Evolutionary conservation across 176 grass and related monocot species (phyloP).

Genomic region (Juncus effusus): DNA sequence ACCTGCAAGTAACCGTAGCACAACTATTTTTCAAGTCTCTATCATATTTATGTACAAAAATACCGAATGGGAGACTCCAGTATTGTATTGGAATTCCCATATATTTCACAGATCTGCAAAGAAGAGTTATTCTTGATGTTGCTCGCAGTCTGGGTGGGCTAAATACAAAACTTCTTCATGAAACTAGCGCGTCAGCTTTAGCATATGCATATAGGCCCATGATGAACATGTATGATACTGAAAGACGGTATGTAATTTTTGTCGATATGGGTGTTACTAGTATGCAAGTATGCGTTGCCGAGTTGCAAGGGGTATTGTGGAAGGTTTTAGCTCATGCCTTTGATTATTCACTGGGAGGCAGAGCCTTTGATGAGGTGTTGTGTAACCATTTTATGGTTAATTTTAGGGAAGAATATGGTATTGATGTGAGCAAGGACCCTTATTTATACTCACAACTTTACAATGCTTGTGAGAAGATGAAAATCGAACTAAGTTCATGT

Average conservation of each 20-base stretch:
- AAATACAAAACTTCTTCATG: background rate
- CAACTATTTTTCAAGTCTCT: background rate
- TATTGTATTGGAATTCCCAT: conserved; percentile 12
- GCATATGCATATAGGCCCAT: background rate
- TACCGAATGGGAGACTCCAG: too few species aligned
- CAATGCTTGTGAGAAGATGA: conserved; percentile 59
- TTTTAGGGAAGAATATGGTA: conserved; percentile 60
- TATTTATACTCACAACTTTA: conserved; percentile 42
- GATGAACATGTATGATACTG: background rate
- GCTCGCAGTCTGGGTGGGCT: background rate
- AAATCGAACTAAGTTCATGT: conserved; percentile 59
- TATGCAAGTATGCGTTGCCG: conserved; percentile 40
- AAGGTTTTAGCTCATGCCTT: conserved; percentile 55
- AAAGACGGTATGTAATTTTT: background rate
- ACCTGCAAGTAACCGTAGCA: background rate
- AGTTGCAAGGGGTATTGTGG: conserved; percentile 48
- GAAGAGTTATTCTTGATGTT: background rate
- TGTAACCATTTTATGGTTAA: conserved; percentile 61
- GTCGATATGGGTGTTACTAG: background rate
- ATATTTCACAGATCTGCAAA: conserved; percentile 5
- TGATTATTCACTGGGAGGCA: conserved; percentile 62
- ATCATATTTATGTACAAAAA: background rate
- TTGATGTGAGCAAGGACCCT: conserved; percentile 69
- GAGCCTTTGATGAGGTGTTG: too few species aligned
- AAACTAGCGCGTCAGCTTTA: background rate